Evolutionary conservation across 306 rosid genomes (phyloP).

Genomic region (Malus orientalis): DNA sequence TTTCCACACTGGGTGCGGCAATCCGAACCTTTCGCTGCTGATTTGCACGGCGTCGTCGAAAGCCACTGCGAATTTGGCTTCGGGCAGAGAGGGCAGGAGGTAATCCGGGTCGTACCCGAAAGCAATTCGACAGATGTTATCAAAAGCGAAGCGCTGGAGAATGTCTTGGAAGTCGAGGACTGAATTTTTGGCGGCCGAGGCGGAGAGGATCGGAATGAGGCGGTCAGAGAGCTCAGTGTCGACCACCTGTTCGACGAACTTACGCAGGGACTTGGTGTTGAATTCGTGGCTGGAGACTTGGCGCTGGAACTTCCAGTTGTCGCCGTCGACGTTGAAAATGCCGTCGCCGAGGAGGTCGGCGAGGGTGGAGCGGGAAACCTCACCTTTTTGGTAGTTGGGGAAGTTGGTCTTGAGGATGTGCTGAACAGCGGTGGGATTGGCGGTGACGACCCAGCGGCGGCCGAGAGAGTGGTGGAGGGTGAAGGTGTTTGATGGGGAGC

Average conservation of each 20-base stretch:
- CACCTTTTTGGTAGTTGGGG: conserved; percentile 46
- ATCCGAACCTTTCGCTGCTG: conserved; percentile 24
- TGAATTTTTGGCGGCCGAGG: not conserved
- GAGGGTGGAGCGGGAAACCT: not conserved
- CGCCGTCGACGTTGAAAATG: conserved; percentile 49
- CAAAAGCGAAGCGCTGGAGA: conserved; percentile 57
- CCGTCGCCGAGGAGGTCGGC: conserved; percentile 63
- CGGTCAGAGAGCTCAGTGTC: conserved; percentile 46
- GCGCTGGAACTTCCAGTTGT: conserved; percentile 55
- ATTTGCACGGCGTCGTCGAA: conserved; percentile 36
- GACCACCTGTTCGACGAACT: conserved; percentile 51
- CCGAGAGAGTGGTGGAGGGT: conserved; percentile 2
- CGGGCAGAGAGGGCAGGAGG: conserved; percentile 40
- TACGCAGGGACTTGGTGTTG: conserved; percentile 37
- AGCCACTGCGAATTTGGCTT: conserved; percentile 40
- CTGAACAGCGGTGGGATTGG: conserved; percentile 51
- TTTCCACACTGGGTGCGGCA: conserved; percentile 32
- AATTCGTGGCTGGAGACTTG: conserved; percentile 39
- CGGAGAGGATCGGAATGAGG: conserved; percentile 40
- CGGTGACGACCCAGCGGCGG: conserved; percentile 38
- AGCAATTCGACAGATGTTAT: conserved; percentile 56
- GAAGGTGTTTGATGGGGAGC: conserved; percentile 47
- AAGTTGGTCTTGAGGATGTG: conserved; percentile 63
- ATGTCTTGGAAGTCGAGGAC: conserved; percentile 52
- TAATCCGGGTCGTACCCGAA: conserved; percentile 63